phyloP scores from a whole-genome alignment of 163 green algal genomes.

The Trebouxiophyceae sp. region DNA sequence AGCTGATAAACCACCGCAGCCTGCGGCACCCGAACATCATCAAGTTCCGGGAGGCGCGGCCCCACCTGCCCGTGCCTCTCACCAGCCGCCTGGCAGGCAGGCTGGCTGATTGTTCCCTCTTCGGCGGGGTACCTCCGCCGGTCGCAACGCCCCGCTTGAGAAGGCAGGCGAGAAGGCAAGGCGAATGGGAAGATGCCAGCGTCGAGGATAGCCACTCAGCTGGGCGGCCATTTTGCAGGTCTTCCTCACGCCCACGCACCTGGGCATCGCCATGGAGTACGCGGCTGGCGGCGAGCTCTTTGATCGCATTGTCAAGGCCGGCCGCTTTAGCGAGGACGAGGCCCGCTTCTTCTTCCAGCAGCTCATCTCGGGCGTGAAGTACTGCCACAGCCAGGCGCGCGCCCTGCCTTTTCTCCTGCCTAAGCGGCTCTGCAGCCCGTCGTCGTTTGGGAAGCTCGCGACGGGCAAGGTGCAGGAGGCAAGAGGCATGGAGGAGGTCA shows the following conservation, averaged over 20 bases:
- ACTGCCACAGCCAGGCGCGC: conserved; percentile 82
- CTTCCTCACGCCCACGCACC: conserved; percentile 79
- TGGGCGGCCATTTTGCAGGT: too few relatives aligned
- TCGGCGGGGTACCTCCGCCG: background rate
- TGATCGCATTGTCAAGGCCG: conserved; percentile 99
- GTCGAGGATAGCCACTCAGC: too few relatives aligned
- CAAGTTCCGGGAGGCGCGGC: conserved; percentile 80
- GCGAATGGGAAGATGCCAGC: too few relatives aligned
- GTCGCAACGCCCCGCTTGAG: too few relatives aligned
- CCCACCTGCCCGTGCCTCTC: too few relatives aligned
- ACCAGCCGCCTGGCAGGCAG: too few relatives aligned
- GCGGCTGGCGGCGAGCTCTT: conserved; percentile 94
- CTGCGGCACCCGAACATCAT: conserved; percentile 95
- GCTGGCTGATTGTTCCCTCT: background rate
- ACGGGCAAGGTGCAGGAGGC: too few relatives aligned
- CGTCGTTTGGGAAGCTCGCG: too few relatives aligned
- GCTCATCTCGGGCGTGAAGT: conserved; percentile 94
- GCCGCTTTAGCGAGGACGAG: conserved; percentile 93
- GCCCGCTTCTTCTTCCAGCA: conserved; percentile 98
- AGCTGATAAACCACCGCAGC: conserved; percentile 94
- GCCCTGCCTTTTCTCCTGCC: background rate
- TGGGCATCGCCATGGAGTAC: conserved; percentile 97
- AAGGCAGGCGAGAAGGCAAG: too few relatives aligned
- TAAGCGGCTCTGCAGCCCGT: background rate
- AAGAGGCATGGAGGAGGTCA: too few relatives aligned